phyloP scores from a whole-genome alignment of 441 rosid species.

The Sinapis alba region DNA sequence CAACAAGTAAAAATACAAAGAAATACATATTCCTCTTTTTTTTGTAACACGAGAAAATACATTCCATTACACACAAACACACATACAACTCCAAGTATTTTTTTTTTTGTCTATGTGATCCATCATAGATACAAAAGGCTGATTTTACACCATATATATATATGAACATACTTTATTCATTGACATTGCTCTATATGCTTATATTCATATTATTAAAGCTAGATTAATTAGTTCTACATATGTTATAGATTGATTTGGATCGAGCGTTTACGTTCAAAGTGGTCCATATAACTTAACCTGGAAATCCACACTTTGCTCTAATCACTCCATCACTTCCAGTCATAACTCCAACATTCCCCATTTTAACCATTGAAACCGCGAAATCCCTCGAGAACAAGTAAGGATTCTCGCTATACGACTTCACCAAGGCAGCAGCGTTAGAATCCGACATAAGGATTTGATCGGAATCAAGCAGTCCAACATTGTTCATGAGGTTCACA shows the following conservation, averaged over 20 bases:
- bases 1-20: conserved; percentile 10
- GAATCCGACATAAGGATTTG: conserved; percentile 55
- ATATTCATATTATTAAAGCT: conserved; percentile 21
- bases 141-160: conserved; percentile 27
- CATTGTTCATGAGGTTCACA: conserved; percentile 50
- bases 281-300: conserved; percentile 41
- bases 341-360: conserved; percentile 60
- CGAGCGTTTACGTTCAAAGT: not conserved
- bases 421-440: conserved; percentile 54
- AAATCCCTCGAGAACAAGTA: conserved; percentile 62
- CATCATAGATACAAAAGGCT: conserved; percentile 13
- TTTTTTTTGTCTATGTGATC: conserved; percentile 18
- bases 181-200: conserved; percentile 10
- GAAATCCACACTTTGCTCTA: conserved; percentile 64
- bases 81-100: conserved; percentile 17
- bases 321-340: conserved; percentile 67
- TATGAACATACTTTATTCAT: conserved; percentile 34
- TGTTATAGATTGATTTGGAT: conserved; percentile 14
- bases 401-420: conserved; percentile 51
- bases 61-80: conserved; percentile 13
- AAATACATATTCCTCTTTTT: not conserved
- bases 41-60: not conserved
- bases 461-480: conserved; percentile 67
- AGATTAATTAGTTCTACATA: conserved; percentile 5
- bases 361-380: conserved; percentile 73